These are phyloP conservation scores for Trichoderma harzianum DNA, from an alignment of 2,329 filamentous ascomycete species.

Conservation along the genomic window DNA sequence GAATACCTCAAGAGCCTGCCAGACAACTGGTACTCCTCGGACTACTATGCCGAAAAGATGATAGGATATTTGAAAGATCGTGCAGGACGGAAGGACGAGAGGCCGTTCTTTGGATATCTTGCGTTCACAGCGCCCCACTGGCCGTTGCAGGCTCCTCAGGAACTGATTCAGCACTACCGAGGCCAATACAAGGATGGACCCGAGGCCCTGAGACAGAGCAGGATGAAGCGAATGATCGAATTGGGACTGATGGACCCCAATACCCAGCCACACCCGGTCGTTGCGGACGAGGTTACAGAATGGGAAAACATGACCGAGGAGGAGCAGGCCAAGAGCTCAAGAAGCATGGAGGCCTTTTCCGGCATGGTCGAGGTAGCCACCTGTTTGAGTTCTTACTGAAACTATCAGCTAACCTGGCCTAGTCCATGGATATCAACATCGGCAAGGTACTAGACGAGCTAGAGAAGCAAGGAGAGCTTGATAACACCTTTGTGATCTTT, in stretches of 20 bases:
- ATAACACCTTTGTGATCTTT: constrained; percentile 63
- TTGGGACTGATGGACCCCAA: constrained; percentile 52
- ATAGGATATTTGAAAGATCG: constrained; percentile 51
- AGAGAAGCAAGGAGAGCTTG: constrained; percentile 52
- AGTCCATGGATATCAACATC: constrained; percentile 55
- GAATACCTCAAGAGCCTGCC: background rate
- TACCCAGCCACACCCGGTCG: constrained; percentile 41
- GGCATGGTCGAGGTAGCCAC: constrained; percentile 54
- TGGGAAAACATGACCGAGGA: constrained; percentile 47
- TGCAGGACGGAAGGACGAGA: constrained; percentile 32
- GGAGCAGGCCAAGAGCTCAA: constrained; percentile 45
- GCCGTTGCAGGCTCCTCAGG: constrained; percentile 56
- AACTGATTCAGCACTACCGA: constrained; percentile 54
- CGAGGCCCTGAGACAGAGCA: constrained; percentile 49
- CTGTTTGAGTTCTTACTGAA: background rate
- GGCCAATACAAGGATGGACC: constrained; percentile 62
- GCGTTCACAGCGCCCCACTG: constrained; percentile 62
- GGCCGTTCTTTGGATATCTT: constrained; percentile 57
- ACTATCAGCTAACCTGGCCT: background rate
- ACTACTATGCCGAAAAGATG: constrained; percentile 52
- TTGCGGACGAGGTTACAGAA: constrained; percentile 40
- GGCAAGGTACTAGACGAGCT: constrained; percentile 57
- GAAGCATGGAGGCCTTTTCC: constrained; percentile 59
- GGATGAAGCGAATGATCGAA: constrained; percentile 53
- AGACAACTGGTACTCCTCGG: constrained; percentile 28